Evolutionary conservation across 2,329 filamentous ascomycete species (phyloP).

Genomic region (Phyllosticta citriasiana): DNA sequence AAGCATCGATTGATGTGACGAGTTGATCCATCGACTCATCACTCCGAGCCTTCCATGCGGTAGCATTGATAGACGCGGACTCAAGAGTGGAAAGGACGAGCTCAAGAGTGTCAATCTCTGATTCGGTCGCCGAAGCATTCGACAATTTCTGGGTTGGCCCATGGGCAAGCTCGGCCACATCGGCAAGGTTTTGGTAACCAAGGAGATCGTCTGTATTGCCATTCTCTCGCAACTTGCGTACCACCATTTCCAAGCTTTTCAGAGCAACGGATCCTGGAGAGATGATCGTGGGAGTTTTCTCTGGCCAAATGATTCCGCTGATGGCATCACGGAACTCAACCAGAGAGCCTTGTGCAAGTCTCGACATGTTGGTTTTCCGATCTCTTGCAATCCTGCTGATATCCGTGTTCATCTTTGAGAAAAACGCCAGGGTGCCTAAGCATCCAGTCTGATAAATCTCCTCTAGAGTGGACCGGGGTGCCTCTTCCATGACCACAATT

Average conservation of each 20-base stretch:
- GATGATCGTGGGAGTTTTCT: conserved; percentile 38
- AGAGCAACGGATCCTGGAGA: conserved; percentile 56
- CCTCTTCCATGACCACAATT: conserved; percentile 51
- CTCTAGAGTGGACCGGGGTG: conserved; percentile 49
- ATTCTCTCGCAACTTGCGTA: conserved; percentile 41
- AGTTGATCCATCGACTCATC: conserved; percentile 27
- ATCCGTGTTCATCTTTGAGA: conserved; percentile 46
- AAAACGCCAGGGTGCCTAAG: conserved; percentile 43
- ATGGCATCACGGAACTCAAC: conserved; percentile 45
- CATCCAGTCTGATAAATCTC: conserved; percentile 48
- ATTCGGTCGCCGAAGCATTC: not conserved
- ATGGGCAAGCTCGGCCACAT: conserved; percentile 36
- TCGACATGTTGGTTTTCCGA: conserved; percentile 59
- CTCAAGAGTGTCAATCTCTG: conserved; percentile 24
- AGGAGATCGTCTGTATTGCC: conserved; percentile 43
- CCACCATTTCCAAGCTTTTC: conserved; percentile 51
- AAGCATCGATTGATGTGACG: conserved; percentile 19
- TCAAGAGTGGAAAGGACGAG: conserved; percentile 45
- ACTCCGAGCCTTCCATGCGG: conserved; percentile 9
- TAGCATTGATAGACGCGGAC: conserved; percentile 17
- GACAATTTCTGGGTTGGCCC: not conserved
- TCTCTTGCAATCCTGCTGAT: conserved; percentile 54
- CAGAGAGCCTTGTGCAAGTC: conserved; percentile 49
- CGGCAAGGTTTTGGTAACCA: conserved; percentile 18
- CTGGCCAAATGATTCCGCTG: conserved; percentile 50